A percentile compares a stretch with the other conserved stretches of the same genome.
Evolutionary conservation across 768 basidiomycete species (phyloP).

Genomic region (Trametes coccinea): DNA sequence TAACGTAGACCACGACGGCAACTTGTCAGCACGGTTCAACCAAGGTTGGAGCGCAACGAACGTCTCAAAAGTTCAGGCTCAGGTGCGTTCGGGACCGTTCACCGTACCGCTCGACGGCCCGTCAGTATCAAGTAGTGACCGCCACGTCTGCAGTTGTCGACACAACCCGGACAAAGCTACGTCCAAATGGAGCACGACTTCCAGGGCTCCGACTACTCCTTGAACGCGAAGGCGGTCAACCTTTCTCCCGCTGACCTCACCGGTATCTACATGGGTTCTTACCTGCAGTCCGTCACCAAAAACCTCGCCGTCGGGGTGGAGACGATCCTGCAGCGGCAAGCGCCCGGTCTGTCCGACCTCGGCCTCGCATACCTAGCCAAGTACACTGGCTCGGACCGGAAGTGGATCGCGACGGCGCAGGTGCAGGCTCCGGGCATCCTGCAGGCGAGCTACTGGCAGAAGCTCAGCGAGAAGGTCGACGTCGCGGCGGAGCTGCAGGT

Average conservation of each 20-base stretch:
- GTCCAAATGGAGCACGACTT: slow-evolving; percentile 94
- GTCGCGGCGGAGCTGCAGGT: slow-evolving; percentile 94
- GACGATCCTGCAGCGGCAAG: slow-evolving; percentile 77
- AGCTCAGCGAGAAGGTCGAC: slow-evolving; percentile 92
- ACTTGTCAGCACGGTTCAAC: slow-evolving; percentile 85
- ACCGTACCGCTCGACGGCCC: not conserved
- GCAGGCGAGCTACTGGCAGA: slow-evolving; percentile 96
- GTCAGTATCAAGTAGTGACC: slow-evolving; percentile 16
- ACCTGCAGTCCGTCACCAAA: slow-evolving; percentile 91
- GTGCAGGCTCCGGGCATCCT: slow-evolving; percentile 79
- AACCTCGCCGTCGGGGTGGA: slow-evolving; percentile 88
- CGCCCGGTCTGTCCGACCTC: slow-evolving; percentile 68
- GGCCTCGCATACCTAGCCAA: slow-evolving; percentile 80
- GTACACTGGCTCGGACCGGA: slow-evolving; percentile 66
- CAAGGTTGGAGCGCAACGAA: slow-evolving; percentile 80
- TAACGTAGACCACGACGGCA: slow-evolving; percentile 90
- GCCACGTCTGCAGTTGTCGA: slow-evolving; percentile 59
- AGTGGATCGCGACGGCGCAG: slow-evolving; percentile 94
- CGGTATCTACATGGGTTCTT: slow-evolving; percentile 89
- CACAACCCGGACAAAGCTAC: slow-evolving; percentile 82
- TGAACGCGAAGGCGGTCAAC: slow-evolving; percentile 89
- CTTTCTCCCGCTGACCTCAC: slow-evolving; percentile 85
- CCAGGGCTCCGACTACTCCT: slow-evolving; percentile 80
- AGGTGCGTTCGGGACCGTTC: slow-evolving; percentile 52
- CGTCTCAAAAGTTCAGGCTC: slow-evolving; percentile 84